A percentile compares a stretch with the other conserved stretches of the same genome.
These are phyloP conservation scores for Coemansia sp. DNA, from an alignment of 192 early-diverging fungal genomes.

Conservation along the genomic window DNA sequence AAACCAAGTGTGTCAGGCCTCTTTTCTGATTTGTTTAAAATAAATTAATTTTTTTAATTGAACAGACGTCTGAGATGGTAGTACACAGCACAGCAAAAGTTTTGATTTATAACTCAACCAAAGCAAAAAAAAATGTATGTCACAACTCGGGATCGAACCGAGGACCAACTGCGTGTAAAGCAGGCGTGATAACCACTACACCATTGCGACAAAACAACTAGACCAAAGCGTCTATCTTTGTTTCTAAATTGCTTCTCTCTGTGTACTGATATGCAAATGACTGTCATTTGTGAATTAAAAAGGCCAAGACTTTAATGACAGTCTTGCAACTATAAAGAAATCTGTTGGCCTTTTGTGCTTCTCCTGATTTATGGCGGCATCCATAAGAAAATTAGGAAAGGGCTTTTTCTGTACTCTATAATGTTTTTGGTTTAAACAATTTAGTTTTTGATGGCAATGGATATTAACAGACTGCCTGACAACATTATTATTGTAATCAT, in stretches of 20 bases:
- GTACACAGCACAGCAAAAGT: too few relatives aligned
- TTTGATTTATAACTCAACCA: too few relatives aligned
- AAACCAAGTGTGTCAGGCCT: too few relatives aligned
- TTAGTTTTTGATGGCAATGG: neutral
- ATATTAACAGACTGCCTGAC: neutral
- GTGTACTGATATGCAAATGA: neutral
- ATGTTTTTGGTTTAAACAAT: too few relatives aligned
- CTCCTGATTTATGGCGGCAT: neutral
- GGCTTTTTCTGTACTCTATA: neutral
- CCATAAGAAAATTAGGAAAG: neutral
- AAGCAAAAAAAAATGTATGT: slow-evolving; percentile 8
- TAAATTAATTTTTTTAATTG: too few relatives aligned
- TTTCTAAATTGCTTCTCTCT: neutral
- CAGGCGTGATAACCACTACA: slow-evolving; percentile 25
- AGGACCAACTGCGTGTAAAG: slow-evolving; percentile 22
- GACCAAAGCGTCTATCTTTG: too few relatives aligned
- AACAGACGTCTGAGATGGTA: too few relatives aligned
- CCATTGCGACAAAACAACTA: slow-evolving; percentile 3
- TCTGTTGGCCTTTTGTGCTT: neutral
- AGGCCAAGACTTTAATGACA: too few relatives aligned
- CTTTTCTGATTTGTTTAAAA: too few relatives aligned
- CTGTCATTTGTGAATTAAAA: neutral
- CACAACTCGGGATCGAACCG: slow-evolving; percentile 24
- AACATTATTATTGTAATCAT: neutral
- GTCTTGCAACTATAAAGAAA: too few relatives aligned